phyloP scores from a whole-genome alignment of 257 asterid genomes.

The Lavandula angustifolia region DNA sequence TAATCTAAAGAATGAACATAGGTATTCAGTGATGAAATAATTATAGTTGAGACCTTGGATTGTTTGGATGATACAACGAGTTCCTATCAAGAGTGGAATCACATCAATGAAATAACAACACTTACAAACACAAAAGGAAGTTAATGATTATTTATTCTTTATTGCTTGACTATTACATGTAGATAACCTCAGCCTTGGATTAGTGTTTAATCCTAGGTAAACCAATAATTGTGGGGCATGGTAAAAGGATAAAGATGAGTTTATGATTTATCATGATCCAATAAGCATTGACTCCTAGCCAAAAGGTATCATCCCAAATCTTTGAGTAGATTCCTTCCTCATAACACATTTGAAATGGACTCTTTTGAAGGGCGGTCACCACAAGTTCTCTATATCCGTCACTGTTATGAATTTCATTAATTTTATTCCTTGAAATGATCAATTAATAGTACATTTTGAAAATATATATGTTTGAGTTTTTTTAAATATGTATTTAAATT shows the following conservation, averaged over 20 bases:
- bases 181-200: conserved; percentile 16
- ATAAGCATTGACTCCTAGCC: conserved; percentile 16
- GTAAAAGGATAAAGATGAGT: no score
- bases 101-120: conserved; percentile 4
- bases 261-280: conserved; percentile 19
- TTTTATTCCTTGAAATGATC: no score
- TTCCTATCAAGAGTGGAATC: not conserved
- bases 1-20: not conserved
- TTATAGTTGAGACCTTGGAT: conserved; percentile 10
- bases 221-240: no score
- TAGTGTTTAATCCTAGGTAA: conserved; percentile 28
- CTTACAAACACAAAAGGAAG: conserved; percentile 12
- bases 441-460: no score
- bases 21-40: not conserved
- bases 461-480: no score
- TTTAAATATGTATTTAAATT: no score
- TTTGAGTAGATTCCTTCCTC: conserved; percentile 26
- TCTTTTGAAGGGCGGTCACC: no score
- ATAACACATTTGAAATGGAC: not conserved
- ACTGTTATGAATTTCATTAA: no score
- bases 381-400: no score
- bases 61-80: not conserved
- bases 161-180: not conserved
- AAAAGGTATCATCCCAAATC: conserved; percentile 27
- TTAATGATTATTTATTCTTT: not conserved